Conservation (phyloP, 306 rosid genomes). For the Inga laurina region DNA sequence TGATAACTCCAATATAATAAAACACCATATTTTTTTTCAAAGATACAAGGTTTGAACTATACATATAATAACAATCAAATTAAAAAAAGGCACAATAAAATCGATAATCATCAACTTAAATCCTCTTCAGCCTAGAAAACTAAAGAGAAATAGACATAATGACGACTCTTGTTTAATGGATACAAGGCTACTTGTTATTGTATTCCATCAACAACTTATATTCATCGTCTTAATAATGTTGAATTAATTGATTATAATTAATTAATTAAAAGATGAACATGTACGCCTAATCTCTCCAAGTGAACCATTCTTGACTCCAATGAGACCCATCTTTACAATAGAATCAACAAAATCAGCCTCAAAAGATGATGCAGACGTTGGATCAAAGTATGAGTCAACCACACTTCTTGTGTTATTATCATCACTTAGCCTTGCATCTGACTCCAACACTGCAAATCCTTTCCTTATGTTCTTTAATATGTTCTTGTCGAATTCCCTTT, state of each 20-base stretch:
- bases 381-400: constrained; percentile 62
- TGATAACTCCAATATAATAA: not conserved
- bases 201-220: not conserved
- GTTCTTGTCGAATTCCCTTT: constrained; percentile 47
- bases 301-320: constrained; percentile 72
- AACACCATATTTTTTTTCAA: not conserved
- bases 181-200: not conserved
- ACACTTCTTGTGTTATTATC: constrained; percentile 50
- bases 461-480: constrained; percentile 64
- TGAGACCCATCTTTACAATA: constrained; percentile 73
- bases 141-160: not conserved
- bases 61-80: not conserved
- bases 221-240: not conserved
- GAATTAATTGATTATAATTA: not conserved
- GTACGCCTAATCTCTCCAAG: constrained; percentile 60
- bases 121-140: not conserved
- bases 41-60: not conserved
- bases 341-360: constrained; percentile 62
- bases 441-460: constrained; percentile 76
- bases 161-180: not conserved
- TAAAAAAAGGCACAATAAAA: too few species aligned
- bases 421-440: constrained; percentile 78
- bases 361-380: constrained; percentile 64
- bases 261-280: constrained; percentile 46
- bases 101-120: not conserved